Percentiles rank a stretch among this genome's conserved stretches.
phyloP scores from a whole-genome alignment of 164 flowering plant genomes.

The Macadamia integrifolia region DNA sequence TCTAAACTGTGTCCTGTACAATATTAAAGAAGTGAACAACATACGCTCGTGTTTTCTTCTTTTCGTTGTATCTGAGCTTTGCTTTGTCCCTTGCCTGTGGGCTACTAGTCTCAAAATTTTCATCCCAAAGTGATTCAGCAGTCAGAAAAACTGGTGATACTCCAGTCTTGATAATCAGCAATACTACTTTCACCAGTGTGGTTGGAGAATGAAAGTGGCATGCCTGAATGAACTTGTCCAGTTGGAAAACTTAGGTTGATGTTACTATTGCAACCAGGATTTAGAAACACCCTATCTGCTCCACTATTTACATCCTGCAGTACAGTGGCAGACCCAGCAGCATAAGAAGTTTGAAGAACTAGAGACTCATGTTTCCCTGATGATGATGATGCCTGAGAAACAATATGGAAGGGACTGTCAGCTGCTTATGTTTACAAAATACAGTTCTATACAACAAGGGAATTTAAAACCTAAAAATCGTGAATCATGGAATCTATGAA shows the following conservation, averaged over 20 bases:
- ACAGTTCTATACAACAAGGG: too few relatives aligned
- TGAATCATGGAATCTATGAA: too few relatives aligned
- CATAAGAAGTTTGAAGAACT: constrained; percentile 32
- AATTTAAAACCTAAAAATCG: too few relatives aligned
- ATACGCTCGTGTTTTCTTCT: constrained; percentile 67
- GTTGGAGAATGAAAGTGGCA: constrained; percentile 49
- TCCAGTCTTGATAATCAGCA: constrained; percentile 67
- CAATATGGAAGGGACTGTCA: too few relatives aligned
- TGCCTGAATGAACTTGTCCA: constrained; percentile 43
- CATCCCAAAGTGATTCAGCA: constrained; percentile 62
- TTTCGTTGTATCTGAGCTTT: constrained; percentile 76
- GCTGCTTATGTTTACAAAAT: too few relatives aligned
- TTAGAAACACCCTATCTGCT: constrained; percentile 26
- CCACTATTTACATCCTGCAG: constrained; percentile 26
- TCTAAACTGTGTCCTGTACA: not conserved
- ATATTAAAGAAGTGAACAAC: constrained; percentile 11
- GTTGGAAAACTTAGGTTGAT: constrained; percentile 35
- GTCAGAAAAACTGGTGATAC: constrained; percentile 44
- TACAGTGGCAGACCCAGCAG: constrained; percentile 23
- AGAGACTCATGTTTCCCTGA: constrained; percentile 33
- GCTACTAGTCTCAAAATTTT: constrained; percentile 36
- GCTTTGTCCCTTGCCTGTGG: constrained; percentile 71
- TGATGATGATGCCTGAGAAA: constrained; percentile 30
- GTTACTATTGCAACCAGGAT: constrained; percentile 33
- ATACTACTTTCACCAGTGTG: constrained; percentile 58